Conservation (phyloP, 2,329 filamentous ascomycete genomes). For the Trichocomaceae sp. region DNA sequence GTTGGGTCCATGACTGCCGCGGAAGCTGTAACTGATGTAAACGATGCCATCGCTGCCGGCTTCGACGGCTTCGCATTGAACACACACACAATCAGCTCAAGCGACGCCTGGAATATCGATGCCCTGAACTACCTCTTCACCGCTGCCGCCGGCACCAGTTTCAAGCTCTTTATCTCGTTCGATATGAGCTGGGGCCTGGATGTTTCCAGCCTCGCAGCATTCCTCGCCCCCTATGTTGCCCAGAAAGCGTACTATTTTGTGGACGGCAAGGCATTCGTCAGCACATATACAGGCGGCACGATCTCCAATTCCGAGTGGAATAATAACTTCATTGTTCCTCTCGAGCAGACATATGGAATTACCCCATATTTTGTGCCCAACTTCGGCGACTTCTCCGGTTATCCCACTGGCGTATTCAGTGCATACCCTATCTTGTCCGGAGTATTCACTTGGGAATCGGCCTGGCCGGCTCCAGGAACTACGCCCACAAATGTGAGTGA, state of each 20-base stretch:
- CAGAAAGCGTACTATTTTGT: slow-evolving; percentile 5
- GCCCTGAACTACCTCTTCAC: slow-evolving; percentile 2
- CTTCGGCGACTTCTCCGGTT: slow-evolving; percentile 2
- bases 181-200: slow-evolving; percentile 7
- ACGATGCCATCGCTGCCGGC: slow-evolving; percentile 3
- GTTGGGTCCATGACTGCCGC: slow-evolving; percentile 5
- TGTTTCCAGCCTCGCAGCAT: slow-evolving; percentile 2
- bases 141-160: neutral
- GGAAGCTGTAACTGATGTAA: slow-evolving; percentile 6
- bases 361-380: slow-evolving; percentile 8
- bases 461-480: slow-evolving; percentile 4
- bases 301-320: neutral
- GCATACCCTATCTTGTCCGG: slow-evolving; percentile 2
- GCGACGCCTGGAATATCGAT: slow-evolving; percentile 7
- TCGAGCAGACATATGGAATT: slow-evolving; percentile 2
- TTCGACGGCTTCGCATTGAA: slow-evolving; percentile 8
- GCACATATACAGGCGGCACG: slow-evolving; percentile 6
- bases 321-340: neutral
- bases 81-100: slow-evolving; percentile 8
- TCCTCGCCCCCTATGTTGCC: slow-evolving; percentile 1
- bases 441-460: slow-evolving; percentile 6
- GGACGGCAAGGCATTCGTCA: slow-evolving; percentile 3
- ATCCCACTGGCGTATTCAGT: slow-evolving; percentile 2
- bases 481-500: neutral
- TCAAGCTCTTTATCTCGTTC: slow-evolving; percentile 9